These are phyloP conservation scores for Diutina sp. DNA, from an alignment of 1,139 yeast genomes.

Conservation along the genomic window DNA sequence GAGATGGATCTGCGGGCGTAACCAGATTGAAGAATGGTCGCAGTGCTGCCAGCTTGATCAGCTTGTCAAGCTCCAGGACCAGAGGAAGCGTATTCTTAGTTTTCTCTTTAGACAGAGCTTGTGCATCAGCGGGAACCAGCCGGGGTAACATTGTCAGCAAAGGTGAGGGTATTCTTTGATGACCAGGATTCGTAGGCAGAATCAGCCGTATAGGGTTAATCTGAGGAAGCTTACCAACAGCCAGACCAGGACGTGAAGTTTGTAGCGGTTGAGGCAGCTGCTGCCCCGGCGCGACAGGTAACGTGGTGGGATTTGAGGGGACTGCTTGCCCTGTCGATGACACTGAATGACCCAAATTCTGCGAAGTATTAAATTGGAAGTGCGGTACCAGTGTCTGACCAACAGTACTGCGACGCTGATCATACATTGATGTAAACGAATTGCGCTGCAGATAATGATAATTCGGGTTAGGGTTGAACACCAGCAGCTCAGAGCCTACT, in stretches of 20 bases:
- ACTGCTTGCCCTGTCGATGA: not conserved
- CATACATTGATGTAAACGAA: not conserved
- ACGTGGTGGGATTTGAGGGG: not conserved
- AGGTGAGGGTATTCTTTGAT: not conserved
- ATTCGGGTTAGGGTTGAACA: not conserved
- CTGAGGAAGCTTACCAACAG: not conserved
- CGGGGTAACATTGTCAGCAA: slow-evolving; percentile 2
- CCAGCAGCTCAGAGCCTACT: not conserved
- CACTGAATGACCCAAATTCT: not conserved
- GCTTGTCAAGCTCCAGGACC: slow-evolving; percentile 25
- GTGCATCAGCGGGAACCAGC: not conserved
- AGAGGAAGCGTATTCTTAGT: slow-evolving; percentile 17
- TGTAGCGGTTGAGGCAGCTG: not conserved
- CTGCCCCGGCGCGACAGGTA: not conserved
- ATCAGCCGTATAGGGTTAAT: slow-evolving; percentile 1
- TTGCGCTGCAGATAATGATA: slow-evolving; percentile 2
- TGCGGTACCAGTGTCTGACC: not conserved
- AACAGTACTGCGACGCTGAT: not conserved
- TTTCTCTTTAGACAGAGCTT: not conserved
- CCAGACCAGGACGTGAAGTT: not conserved
- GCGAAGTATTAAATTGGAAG: not conserved
- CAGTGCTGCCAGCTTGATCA: slow-evolving; percentile 10
- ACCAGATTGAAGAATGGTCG: not conserved
- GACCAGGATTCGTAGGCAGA: slow-evolving; percentile 1
- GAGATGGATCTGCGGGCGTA: not conserved